Evolutionary conservation across 768 basidiomycete species (phyloP).

Genomic region (Dendrothele bispora): DNA sequence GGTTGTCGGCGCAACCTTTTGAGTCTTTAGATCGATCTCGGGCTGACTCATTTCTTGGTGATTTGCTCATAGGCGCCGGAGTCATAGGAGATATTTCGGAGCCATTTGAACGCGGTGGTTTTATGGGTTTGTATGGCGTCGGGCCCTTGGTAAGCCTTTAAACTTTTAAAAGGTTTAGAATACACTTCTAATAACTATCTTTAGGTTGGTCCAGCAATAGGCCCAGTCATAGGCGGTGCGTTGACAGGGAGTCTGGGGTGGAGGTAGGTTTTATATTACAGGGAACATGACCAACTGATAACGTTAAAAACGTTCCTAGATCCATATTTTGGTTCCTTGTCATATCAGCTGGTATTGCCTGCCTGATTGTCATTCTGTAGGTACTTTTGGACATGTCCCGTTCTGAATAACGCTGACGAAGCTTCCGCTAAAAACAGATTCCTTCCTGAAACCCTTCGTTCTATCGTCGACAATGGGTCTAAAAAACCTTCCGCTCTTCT

Average conservation of each 20-base stretch:
- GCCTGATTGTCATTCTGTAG: constrained; percentile 47
- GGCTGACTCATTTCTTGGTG: no score
- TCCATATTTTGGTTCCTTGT: constrained; percentile 65
- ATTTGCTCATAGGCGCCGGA: constrained; percentile 53
- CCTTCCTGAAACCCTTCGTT: constrained; percentile 54
- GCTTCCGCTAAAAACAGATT: constrained; percentile 33
- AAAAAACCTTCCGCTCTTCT: constrained; percentile 44
- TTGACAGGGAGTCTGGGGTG: constrained; percentile 60
- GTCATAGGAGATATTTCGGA: constrained; percentile 77
- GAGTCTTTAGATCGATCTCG: no score
- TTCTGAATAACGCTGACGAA: constrained; percentile 33
- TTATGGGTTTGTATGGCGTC: constrained; percentile 64
- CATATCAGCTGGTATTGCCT: constrained; percentile 45
- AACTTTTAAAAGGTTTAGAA: neutral
- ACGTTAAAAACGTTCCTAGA: constrained; percentile 27
- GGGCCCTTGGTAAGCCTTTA: constrained; percentile 53
- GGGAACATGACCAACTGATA: neutral
- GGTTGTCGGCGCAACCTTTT: no score
- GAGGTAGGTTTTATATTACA: constrained; percentile 39
- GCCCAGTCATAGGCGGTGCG: constrained; percentile 59
- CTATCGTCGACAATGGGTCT: constrained; percentile 54
- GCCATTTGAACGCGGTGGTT: constrained; percentile 73
- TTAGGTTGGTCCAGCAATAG: constrained; percentile 60
- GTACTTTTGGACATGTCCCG: constrained; percentile 16
- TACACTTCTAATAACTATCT: constrained; percentile 5